Base-by-base conservation (phyloP, 2,329 filamentous ascomycete genomes). In the Claviceps capensis region DNA sequence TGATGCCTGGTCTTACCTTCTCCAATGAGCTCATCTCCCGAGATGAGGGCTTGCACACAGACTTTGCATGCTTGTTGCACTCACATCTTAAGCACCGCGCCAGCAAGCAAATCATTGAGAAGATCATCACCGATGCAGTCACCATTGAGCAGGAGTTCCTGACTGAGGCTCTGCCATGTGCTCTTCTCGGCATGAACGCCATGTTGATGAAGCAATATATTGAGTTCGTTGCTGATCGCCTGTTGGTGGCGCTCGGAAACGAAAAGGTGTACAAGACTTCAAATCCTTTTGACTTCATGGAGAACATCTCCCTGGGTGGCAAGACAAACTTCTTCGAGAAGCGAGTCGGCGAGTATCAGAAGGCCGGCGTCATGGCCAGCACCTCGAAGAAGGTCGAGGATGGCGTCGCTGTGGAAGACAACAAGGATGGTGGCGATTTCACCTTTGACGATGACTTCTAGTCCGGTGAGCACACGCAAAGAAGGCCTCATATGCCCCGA, bases 321-420 rank as follows among this genome's bases (percentile, higher is more conserved):
- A 98, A 98, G 86, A 98, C 93, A 69, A 98, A 98, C 83, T 98
- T 98, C 82, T 98, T 98, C 69, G 93, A 98, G 85, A 98, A 98
- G 86, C 88, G 93, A 62, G 93, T 98, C 53, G 93, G 85, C 69
- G 93, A 98, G 66, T 98, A 98, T 81, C 93, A 98, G 75, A 98
- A 98, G 81, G 90, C 93, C 40, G 93, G 93, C 76, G 91, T 98
- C 70, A 95, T 98, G 88, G 85, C 85, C 64, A 90, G 86, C 74
- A 86, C 84, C 13, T 52, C 54, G 62, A 86, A 86, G 73, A 89
- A 89, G 76, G 83, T 85, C 68, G 68, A 73, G n/a, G 73, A 77
- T 19, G 69, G 75, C 9, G 40, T 42, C 34, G 68, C 67, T 5
- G 61, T 68, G 1, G 58, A 62, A 6, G 72, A 81, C 54, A 67